Base-by-base conservation (phyloP, 2,329 filamentous ascomycete species). In the Aspergillus transmontanensis region DNA sequence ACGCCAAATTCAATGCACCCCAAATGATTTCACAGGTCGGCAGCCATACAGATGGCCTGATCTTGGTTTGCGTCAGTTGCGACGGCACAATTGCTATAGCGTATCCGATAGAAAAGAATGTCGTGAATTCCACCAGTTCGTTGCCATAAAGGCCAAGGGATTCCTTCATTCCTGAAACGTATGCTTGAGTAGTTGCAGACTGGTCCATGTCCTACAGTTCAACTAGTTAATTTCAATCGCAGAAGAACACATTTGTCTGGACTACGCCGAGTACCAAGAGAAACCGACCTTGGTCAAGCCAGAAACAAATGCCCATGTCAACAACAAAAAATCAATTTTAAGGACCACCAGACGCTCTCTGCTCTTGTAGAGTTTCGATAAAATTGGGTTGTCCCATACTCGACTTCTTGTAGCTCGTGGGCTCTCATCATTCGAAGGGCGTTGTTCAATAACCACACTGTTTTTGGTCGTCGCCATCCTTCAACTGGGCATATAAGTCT, bases 61-160 rank as follows among this genome's bases (percentile, higher is more conserved):
- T 62, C 39, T 62, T 62, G 43, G 67, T 67, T 39, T 65, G 61
- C n/a, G 64, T 64, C 48, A 66, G 28, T 46, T 69, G 64, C 12
- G 67, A 68, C 50, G 66, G 66, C 39, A 67, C 62, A 11, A 78
- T 75, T 39, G 77, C 77, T n/a, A 79, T 59, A 9, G 78, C 75
- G 61, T 78, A 78, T 14, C 75, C 74, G 10, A 73, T 73, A n/a
- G 75, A 80, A 71, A 79, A 82, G 61, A 75, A 77, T 4, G 79
- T 73, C 46, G 80, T 80, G 57, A 81, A 76, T 39, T 79, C 75
- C 62, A 79, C 78, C 6, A 80, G 72, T 58, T 81, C 71, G 60
- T 80, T 80, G 11, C 77, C 78, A 32, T 78, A 71, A 46, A 80
- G 68, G 5, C 57, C 65, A 23, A 81, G 72, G 34, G 79, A 77